phyloP scores from a whole-genome alignment of 352 stramenopile genomes.

The Phytophthora pisi region DNA sequence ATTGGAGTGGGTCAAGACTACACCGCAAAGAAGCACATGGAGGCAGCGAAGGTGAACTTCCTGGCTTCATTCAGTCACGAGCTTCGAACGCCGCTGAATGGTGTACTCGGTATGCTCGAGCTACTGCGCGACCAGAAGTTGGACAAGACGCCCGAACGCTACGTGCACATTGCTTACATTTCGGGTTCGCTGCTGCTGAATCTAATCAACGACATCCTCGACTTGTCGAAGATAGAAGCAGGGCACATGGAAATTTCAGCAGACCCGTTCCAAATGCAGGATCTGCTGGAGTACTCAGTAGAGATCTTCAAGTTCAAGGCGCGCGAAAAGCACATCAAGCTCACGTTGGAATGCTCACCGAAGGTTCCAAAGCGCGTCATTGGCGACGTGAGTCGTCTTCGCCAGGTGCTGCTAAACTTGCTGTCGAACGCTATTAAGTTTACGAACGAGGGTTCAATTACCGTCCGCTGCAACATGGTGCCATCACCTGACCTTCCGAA shows the following conservation, averaged over 20 bases:
- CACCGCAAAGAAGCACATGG: slow-evolving; percentile 80
- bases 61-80: slow-evolving; percentile 75
- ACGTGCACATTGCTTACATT: slow-evolving; percentile 76
- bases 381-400: slow-evolving; percentile 68
- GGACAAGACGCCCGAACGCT: slow-evolving; percentile 62
- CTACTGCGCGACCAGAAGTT: slow-evolving; percentile 67
- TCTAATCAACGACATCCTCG: slow-evolving; percentile 87
- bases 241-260: slow-evolving; percentile 83
- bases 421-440: slow-evolving; percentile 86
- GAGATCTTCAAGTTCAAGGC: slow-evolving; percentile 88
- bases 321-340: slow-evolving; percentile 81
- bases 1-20: slow-evolving; percentile 91
- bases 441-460: slow-evolving; percentile 73
- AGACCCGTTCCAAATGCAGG: slow-evolving; percentile 79
- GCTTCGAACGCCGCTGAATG: slow-evolving; percentile 75
- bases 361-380: slow-evolving; percentile 62
- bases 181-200: slow-evolving; percentile 71
- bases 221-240: slow-evolving; percentile 92
- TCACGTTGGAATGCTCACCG: slow-evolving; percentile 62
- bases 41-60: slow-evolving; percentile 71
- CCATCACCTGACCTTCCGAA: slow-evolving; percentile 57
- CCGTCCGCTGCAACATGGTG: slow-evolving; percentile 65
- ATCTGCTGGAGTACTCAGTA: slow-evolving; percentile 73
- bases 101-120: slow-evolving; percentile 81
- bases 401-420: slow-evolving; percentile 77